Evolutionary conservation across 169 alveolate genomes (phyloP).

Genomic region (Plasmodium vivax): DNA sequence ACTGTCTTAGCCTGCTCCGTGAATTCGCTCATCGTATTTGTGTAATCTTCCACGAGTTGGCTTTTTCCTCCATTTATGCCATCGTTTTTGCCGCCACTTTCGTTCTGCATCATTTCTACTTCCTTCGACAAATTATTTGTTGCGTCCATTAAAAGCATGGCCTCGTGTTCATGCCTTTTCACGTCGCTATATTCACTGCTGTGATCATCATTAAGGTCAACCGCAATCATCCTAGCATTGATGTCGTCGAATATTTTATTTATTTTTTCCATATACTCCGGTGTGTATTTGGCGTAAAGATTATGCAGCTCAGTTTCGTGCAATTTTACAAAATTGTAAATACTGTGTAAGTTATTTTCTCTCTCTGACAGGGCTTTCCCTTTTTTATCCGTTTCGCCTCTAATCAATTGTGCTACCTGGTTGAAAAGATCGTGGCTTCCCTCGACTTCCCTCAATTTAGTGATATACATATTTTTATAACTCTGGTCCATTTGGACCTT

Average conservation of each 20-base stretch:
- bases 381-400: neutral
- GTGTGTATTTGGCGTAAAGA: neutral
- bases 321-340: neutral
- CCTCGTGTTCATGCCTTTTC: neutral
- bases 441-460: slow-evolving; percentile 6
- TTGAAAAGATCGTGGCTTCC: neutral
- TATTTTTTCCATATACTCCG: neutral
- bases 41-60: neutral
- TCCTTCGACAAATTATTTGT: neutral
- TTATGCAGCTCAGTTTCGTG: neutral
- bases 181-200: neutral
- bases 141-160: neutral
- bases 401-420: neutral
- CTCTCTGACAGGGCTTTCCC: slow-evolving; percentile 5
- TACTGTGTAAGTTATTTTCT: neutral
- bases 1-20: neutral
- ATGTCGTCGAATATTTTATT: neutral
- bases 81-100: neutral
- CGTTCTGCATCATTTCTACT: neutral
- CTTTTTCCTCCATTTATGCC: neutral
- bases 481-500: neutral
- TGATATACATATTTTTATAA: neutral
- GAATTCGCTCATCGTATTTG: neutral
- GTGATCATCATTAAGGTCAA: neutral
- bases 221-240: neutral